Conservation (phyloP, 2,329 filamentous ascomycete species). For the Exserohilum turcica region DNA sequence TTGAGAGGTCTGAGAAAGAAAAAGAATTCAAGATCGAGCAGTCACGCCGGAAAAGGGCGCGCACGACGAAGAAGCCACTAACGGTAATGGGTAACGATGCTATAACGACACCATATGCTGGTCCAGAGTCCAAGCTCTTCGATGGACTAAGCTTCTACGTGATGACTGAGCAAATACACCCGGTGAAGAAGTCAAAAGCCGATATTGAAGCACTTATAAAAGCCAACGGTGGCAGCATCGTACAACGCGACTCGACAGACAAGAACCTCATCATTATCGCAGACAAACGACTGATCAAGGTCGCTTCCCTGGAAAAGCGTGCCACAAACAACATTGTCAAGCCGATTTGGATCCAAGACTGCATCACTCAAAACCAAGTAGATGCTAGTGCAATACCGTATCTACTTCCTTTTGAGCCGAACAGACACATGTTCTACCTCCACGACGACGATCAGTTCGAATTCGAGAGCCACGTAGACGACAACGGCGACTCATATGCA, state of each 20-base stretch:
- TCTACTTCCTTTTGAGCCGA: conserved; percentile 68
- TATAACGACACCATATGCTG: conserved; percentile 59
- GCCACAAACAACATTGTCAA: conserved; percentile 74
- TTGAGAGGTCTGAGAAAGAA: conserved; percentile 65
- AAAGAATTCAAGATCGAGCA: conserved; percentile 72
- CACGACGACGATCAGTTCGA: conserved; percentile 61
- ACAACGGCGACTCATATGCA: conserved; percentile 81
- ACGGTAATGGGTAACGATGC: conserved; percentile 70
- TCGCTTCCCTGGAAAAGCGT: conserved; percentile 78
- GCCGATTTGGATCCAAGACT: conserved; percentile 84
- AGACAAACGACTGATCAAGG: conserved; percentile 80
- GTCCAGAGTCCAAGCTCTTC: conserved; percentile 69
- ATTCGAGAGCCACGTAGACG: conserved; percentile 70
- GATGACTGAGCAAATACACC: conserved; percentile 73
- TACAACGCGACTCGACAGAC: conserved; percentile 70
- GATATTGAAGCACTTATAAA: conserved; percentile 84
- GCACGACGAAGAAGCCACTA: conserved; percentile 68
- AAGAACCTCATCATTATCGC: conserved; percentile 73
- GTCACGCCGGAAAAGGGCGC: conserved; percentile 66
- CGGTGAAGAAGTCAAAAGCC: conserved; percentile 74
- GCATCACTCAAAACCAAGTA: conserved; percentile 65
- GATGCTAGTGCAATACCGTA: conserved; percentile 60
- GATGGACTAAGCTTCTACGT: conserved; percentile 80
- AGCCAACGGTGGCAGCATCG: conserved; percentile 77
- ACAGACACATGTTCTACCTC: conserved; percentile 73